Evolutionary conservation across 164 flowering plant genomes (phyloP), one percentile per base, ranked within the genome.

Genomic region (Annona cherimola): DNA sequence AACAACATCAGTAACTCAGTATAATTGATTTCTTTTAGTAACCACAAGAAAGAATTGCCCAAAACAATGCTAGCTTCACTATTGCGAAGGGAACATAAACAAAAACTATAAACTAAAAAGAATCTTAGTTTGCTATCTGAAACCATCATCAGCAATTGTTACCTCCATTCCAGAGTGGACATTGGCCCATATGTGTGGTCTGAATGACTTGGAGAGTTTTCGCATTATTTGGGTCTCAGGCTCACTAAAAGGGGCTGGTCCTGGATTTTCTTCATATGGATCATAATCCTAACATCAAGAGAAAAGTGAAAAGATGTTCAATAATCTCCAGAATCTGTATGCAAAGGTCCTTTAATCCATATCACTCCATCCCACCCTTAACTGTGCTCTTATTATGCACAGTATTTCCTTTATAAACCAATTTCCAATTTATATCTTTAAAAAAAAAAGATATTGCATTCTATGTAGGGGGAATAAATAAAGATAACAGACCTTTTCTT

Each of bases 131-230:
- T 26, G 35, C 35, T 42, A 66, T 43, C 18, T 44, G 69, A 66
- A 66, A 18, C 9, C 11, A 66, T 42, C 2, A n/a, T 26, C 35
- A 20, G 50, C 18, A 61, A 39, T 66, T 60, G 66, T 79, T 77
- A 90, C 99, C 93, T 95, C 96, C 99, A 95, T 95, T 78, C 99
- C 99, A 62, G 99, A 95, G 81, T 95, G 99, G 75, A 95, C 90
- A 77, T 93, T 95, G 39, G 87, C 84, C 99, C 99, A 95, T 44
- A 95, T 73, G 71, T 95, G 98, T 74, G 99, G 99, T 62, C 89
- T 84, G 81, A 95, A 95, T 74, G 97, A 81, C 61, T 82, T 8
- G 50, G 92, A 85, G 70, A 95, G 80, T 79, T 89, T 93, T 71
- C 96, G 83, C 99, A 95, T 91, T 42, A 93, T 85, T 80, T 93